Evolutionary conservation across 2,329 filamentous ascomycete species (phyloP).

Genomic region (Xylariaceae sp.): DNA sequence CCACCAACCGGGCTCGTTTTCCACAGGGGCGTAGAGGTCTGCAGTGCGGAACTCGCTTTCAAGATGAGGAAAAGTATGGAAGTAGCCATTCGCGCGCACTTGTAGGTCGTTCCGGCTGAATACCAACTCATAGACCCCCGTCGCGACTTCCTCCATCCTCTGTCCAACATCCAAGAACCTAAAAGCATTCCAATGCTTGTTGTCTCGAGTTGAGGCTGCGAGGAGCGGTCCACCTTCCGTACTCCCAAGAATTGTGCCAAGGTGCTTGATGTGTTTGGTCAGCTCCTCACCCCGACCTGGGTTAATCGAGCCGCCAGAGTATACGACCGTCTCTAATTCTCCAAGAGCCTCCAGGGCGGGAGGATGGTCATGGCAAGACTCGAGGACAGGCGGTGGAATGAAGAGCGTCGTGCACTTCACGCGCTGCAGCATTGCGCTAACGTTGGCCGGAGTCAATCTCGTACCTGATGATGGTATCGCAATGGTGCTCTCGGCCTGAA

Average conservation of each 20-base stretch:
- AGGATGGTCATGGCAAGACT: constrained; percentile 15
- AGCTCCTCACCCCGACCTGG: constrained; percentile 15
- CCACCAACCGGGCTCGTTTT: constrained; percentile 9
- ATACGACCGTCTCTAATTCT: constrained; percentile 12
- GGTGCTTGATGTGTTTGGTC: constrained; percentile 11
- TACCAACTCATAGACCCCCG: constrained; percentile 27
- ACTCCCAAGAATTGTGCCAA: constrained; percentile 16
- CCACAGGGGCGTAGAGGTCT: constrained; percentile 8
- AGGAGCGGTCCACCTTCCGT: constrained; percentile 16
- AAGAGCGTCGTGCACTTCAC: constrained; percentile 9
- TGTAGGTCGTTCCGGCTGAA: constrained; percentile 20
- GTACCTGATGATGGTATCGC: constrained; percentile 14
- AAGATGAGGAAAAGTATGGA: constrained; percentile 14
- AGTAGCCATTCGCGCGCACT: constrained; percentile 15
- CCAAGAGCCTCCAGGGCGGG: constrained; percentile 12
- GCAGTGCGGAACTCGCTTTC: constrained; percentile 6
- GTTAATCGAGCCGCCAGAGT: constrained; percentile 17
- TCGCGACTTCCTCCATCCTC: constrained; percentile 25
- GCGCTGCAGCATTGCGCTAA: constrained; percentile 9
- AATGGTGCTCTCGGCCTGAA: constrained; percentile 9
- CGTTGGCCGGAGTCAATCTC: constrained; percentile 13
- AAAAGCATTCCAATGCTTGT: constrained; percentile 18
- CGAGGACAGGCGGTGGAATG: constrained; percentile 16
- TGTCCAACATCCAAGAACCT: constrained; percentile 21
- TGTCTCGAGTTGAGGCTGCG: constrained; percentile 10